phyloP scores from a whole-genome alignment of 441 rosid species.

The Pelargonium myrrhifolium region DNA sequence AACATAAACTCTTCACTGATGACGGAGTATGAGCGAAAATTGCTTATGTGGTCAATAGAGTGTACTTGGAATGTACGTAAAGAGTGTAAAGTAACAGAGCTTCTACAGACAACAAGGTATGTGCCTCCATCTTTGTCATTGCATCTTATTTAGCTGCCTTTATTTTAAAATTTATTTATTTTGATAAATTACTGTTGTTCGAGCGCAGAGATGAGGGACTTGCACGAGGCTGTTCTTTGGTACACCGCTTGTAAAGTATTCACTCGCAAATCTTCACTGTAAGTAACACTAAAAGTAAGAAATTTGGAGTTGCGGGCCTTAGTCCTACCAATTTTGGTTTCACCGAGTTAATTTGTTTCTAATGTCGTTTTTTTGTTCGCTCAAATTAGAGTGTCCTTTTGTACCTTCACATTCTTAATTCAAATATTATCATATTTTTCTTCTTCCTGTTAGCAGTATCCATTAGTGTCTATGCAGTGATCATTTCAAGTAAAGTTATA shows the following conservation, averaged over 20 bases:
- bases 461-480: background rate
- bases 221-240: background rate
- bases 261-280: background rate
- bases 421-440: background rate
- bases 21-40: background rate
- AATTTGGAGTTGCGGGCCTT: background rate
- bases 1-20: background rate
- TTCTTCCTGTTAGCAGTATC: background rate
- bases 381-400: background rate
- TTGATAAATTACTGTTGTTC: background rate
- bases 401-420: background rate
- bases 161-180: too few species aligned
- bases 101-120: background rate
- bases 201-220: background rate
- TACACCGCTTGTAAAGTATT: slow-evolving; percentile 3
- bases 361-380: background rate
- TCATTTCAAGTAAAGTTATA: background rate
- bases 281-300: background rate
- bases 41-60: background rate
- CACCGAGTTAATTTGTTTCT: background rate
- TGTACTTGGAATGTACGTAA: background rate
- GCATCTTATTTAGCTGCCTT: too few species aligned
- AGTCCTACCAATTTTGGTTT: background rate
- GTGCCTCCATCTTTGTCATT: background rate
- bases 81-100: background rate